Evolutionary conservation across 2,329 filamentous ascomycete genomes (phyloP).

Genomic region (Knufia fluminis): DNA sequence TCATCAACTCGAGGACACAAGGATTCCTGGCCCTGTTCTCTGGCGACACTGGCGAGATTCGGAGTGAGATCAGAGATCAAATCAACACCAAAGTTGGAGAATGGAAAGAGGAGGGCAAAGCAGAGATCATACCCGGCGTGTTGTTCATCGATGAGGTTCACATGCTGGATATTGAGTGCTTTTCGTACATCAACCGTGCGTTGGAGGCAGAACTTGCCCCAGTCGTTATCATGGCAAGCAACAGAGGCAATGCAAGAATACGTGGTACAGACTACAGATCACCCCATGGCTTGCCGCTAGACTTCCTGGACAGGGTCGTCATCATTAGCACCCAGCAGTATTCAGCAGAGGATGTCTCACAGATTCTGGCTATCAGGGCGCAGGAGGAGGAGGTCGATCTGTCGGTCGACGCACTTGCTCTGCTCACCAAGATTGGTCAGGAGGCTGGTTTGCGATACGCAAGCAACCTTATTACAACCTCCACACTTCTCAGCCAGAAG

Average conservation of each 20-base stretch:
- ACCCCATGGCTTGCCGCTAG: constrained; percentile 86
- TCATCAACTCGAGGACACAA: constrained; percentile 98
- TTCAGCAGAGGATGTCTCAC: constrained; percentile 70
- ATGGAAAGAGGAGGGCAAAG: constrained; percentile 99
- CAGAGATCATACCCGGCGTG: constrained; percentile 92
- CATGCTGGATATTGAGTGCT: constrained; percentile 99
- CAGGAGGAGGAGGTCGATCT: constrained; percentile 94
- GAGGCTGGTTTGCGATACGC: constrained; percentile 89
- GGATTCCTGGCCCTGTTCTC: constrained; percentile 96
- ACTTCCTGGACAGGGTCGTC: constrained; percentile 91
- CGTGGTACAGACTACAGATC: constrained; percentile 87
- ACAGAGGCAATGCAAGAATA: constrained; percentile 83
- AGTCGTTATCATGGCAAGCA: constrained; percentile 98
- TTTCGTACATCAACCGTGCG: constrained; percentile 95
- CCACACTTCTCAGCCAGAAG: constrained; percentile 78
- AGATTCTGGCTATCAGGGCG: constrained; percentile 86
- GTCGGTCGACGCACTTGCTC: constrained; percentile 76
- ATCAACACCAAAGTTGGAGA: constrained; percentile 98
- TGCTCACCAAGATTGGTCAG: constrained; percentile 90
- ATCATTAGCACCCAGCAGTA: constrained; percentile 93
- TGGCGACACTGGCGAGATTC: constrained; percentile 94
- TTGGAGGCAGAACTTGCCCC: constrained; percentile 90
- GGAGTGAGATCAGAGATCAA: constrained; percentile 93
- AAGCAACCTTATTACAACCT: constrained; percentile 95
- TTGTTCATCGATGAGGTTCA: constrained; percentile 98